Base-by-base conservation (phyloP, 1,284 basidiomycete genomes). In the Trichosporon inkin region DNA sequence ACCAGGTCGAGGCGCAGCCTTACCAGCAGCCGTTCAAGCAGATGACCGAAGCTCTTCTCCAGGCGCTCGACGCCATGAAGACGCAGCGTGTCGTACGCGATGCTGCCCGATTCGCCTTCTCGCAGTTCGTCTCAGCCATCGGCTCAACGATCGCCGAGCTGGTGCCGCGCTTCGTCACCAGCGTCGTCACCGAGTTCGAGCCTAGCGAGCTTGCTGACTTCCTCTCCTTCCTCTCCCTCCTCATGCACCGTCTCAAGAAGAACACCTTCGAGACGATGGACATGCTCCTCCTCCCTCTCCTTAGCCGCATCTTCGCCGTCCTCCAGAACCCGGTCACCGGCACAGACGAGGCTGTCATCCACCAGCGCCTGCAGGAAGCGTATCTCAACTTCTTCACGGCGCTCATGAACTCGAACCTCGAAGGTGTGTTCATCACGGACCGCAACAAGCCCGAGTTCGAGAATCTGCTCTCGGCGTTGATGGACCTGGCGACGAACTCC, bases 131-230 rank as follows among this genome's bases (percentile, higher is more conserved):
- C 58, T 89, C 88, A 14, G 91, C 90, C 1, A 89, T 92, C 34
- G 92, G 93, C 19, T 86, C 89, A 6, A 87, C 86, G 72, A 81
- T 70, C 51, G 80, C 76, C 6, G 72, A 78, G 56, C 68, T 78
- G 19, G 76, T 76, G 0, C 74, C 76, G 1, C 68, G 71, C 52
- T 78, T 99, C 55, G 97, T 98, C 84, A 83, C 86, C 47, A 88
- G 89, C 71, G 84, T 99, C 28, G 84, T 99, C 53, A 84, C 87
- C 6, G 90, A 97, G 70, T 93, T 96, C 67, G 93, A 95, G 66
- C 88, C 92, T 0, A 85, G 87, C 8, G 96, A 99, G 78, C 81
- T 99, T 62, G 87, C 90, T 44, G 96, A 99, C 72, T 96, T 99
- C 72, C 87, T 99, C 82, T 88, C 88, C 72, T 99, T 99, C 81